Evolutionary conservation across 1,284 basidiomycete genomes (phyloP), one percentile per base, ranked within the genome.

Genomic region (Irpex lacteus): DNA sequence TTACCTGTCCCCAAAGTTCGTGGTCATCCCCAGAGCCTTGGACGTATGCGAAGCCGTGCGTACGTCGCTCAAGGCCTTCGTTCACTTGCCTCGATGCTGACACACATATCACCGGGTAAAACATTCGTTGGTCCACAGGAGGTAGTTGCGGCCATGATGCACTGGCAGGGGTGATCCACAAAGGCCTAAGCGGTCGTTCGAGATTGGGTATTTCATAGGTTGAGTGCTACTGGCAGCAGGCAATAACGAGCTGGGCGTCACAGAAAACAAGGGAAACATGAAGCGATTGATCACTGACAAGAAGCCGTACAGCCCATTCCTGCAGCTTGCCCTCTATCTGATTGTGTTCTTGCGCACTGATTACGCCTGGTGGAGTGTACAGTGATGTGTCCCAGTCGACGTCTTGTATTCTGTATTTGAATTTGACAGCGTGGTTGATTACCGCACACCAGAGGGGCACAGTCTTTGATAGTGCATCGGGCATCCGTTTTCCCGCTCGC

Each of bases 391-490:
- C 81, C 87, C 87, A 90, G 2, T 71, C 61, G 32, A 34, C 32
- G 0, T 63, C 65, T n/a, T 67, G 67, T 66, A 69, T 52, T 6
- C 71, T 64, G 32, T 70, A 67, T 4, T 50, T 15, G 3, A 60
- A 58, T 2, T 62, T 63, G 36, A 90, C 70, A 0, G 94, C 94
- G 6, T 86, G 82, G 71, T 98, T 98, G 68, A 98, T 81, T 2
- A 97, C 94, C 1, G 93, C 82, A 74, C 97, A 98, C 97, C 97
- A 99, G 56, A 96, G 93, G 0, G 97, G 96, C 0, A 98, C 84
- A 0, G 97, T 98, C 75, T 98, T 98, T 4, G 93, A 93, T 0
- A 98, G 81, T 0, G 96, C 95, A 71, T 99, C 97, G 0, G 97
- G 97, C 68, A 97, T 91, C 13, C 94, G 88, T 78, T 99, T 98